Evolutionary conservation across 129 eudicot genomes (phyloP).

Genomic region (Tanacetum coccineum): DNA sequence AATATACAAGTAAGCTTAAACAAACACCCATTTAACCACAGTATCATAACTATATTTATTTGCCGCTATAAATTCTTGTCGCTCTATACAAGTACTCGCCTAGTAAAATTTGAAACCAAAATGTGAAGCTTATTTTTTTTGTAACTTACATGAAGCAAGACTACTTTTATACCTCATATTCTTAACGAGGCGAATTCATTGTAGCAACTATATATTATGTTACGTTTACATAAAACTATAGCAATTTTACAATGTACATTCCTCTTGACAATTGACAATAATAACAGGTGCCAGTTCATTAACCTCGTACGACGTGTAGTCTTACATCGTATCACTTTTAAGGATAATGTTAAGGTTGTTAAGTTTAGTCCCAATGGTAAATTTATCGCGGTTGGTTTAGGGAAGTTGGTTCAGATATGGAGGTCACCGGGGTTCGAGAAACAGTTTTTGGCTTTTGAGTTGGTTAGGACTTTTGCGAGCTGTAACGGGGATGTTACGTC

Average conservation of each 20-base stretch:
- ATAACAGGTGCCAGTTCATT: constrained; percentile 63
- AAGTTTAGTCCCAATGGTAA: constrained; percentile 73
- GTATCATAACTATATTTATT: too few relatives aligned
- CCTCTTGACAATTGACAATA: constrained; percentile 75
- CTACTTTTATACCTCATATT: too few relatives aligned
- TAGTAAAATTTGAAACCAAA: too few relatives aligned
- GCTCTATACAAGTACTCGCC: too few relatives aligned
- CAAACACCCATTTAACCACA: too few relatives aligned
- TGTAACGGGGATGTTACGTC: constrained; percentile 65
- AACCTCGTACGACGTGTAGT: constrained; percentile 81
- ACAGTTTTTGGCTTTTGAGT: constrained; percentile 79
- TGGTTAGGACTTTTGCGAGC: constrained; percentile 66
- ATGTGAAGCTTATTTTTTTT: too few relatives aligned
- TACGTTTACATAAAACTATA: too few relatives aligned
- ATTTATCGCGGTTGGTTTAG: constrained; percentile 67
- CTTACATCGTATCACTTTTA: constrained; percentile 74
- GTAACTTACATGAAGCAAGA: too few relatives aligned
- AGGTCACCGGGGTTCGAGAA: constrained; percentile 78
- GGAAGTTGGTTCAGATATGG: constrained; percentile 80
- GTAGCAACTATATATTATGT: too few relatives aligned
- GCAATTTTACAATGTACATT: constrained; percentile 31
- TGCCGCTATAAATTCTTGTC: too few relatives aligned
- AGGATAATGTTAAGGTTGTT: constrained; percentile 47
- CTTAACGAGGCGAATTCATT: too few relatives aligned
- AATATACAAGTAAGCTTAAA: too few relatives aligned